These are phyloP conservation scores for Podospora tetraspora DNA, from an alignment of 495 filamentous ascomycete genomes.

Conservation along the genomic window DNA sequence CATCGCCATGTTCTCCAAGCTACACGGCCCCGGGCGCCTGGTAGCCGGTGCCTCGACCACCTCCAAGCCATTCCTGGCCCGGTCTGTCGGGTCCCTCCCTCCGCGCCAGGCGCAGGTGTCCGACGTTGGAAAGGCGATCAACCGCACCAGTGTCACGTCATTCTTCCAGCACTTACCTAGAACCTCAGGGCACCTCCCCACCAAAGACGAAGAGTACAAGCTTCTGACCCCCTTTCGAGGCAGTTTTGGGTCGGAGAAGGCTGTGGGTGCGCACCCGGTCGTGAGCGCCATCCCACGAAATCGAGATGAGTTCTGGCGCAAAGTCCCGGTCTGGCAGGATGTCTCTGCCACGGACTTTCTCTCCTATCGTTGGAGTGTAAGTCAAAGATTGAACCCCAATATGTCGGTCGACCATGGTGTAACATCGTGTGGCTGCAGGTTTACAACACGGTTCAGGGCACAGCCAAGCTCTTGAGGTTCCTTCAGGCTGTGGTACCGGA, in stretches of 20 bases:
- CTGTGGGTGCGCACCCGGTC: slow-evolving; percentile 8
- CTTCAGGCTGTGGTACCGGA: slow-evolving; percentile 43
- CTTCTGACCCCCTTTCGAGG: not conserved
- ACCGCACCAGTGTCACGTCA: not conserved
- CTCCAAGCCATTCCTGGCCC: slow-evolving; percentile 2
- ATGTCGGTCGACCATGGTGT: slow-evolving; percentile 1
- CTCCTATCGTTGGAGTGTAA: slow-evolving; percentile 45
- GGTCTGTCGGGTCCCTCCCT: slow-evolving; percentile 18
- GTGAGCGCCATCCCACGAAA: slow-evolving; percentile 3
- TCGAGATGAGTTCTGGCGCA: slow-evolving; percentile 40
- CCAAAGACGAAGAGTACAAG: not conserved
- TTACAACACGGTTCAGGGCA: slow-evolving; percentile 38
- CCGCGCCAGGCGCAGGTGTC: slow-evolving; percentile 23
- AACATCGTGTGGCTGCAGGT: slow-evolving; percentile 17
- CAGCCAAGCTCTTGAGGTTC: slow-evolving; percentile 37
- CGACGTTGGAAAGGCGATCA: slow-evolving; percentile 14
- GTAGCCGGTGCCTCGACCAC: slow-evolving; percentile 1
- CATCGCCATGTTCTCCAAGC: slow-evolving; percentile 14
- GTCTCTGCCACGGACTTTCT: slow-evolving; percentile 41
- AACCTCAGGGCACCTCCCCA: not conserved
- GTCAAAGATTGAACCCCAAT: slow-evolving; percentile 13
- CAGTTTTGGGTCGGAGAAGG: not conserved
- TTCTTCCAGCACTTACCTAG: not conserved
- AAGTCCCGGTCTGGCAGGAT: slow-evolving; percentile 39
- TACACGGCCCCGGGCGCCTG: slow-evolving; percentile 7